A percentile compares a stretch with the other conserved stretches of the same genome.
phyloP scores from a whole-genome alignment of 768 basidiomycete species.

The Suillus subaureus region DNA sequence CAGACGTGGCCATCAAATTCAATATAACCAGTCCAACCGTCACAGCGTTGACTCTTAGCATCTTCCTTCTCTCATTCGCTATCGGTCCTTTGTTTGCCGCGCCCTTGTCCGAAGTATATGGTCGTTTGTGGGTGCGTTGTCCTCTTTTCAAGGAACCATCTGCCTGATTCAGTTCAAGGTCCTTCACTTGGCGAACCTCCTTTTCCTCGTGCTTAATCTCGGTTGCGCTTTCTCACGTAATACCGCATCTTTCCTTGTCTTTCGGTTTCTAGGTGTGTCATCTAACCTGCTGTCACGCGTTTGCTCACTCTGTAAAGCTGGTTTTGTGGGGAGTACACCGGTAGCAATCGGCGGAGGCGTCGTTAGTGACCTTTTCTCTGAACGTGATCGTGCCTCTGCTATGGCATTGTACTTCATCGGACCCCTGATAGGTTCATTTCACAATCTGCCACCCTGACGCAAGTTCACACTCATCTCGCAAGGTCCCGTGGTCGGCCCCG shows the following conservation, averaged over 20 bases:
- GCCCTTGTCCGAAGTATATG: constrained; percentile 32
- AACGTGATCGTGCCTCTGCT: constrained; percentile 60
- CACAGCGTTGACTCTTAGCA: too few relatives aligned
- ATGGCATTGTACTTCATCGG: constrained; percentile 72
- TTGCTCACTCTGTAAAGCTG: constrained; percentile 42
- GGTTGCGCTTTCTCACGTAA: not conserved
- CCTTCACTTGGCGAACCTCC: not conserved
- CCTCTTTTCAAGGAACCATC: not conserved
- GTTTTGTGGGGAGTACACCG: constrained; percentile 65
- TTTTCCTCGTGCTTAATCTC: not conserved
- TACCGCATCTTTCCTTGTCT: constrained; percentile 51
- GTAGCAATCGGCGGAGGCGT: constrained; percentile 66
- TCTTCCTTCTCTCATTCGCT: too few relatives aligned
- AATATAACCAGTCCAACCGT: not conserved
- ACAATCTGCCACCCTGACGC: not conserved
- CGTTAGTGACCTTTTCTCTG: constrained; percentile 66
- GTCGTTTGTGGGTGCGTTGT: constrained; percentile 39
- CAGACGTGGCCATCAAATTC: not conserved
- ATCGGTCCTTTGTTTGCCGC: too few relatives aligned
- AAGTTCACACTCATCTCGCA: constrained; percentile 4
- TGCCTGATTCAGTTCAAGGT: not conserved
- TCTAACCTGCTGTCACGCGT: not conserved
- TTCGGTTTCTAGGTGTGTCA: constrained; percentile 68
- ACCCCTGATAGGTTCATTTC: constrained; percentile 48
- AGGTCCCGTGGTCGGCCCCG: constrained; percentile 32